Conservation (phyloP, 768 basidiomycete genomes). For the Pisolithus orientalis region DNA sequence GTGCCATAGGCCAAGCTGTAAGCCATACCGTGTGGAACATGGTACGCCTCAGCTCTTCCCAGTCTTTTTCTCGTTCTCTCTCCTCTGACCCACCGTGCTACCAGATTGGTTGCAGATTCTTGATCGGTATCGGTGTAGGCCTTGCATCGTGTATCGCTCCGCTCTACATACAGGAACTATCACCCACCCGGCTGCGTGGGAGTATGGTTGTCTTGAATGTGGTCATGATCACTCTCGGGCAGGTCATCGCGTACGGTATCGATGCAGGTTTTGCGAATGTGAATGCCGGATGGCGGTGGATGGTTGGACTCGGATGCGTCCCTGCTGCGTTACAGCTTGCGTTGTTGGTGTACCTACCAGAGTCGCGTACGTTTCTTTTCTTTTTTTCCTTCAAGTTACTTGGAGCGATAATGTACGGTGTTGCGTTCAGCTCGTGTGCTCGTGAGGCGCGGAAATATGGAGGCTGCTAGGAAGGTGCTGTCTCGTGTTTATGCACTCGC, state of each 20-base stretch:
- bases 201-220: conserved; percentile 80
- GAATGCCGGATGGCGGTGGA: conserved; percentile 71
- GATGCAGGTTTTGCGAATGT: conserved; percentile 59
- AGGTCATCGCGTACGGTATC: conserved; percentile 73
- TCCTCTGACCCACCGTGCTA: background rate
- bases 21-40: conserved; percentile 66
- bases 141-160: conserved; percentile 75
- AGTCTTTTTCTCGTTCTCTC: background rate
- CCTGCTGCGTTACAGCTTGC: conserved; percentile 61
- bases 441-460: conserved; percentile 47
- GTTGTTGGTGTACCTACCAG: conserved; percentile 62
- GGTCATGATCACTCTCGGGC: conserved; percentile 75
- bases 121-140: conserved; percentile 71
- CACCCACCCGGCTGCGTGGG: conserved; percentile 67
- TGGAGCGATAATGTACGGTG: background rate
- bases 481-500: conserved; percentile 66
- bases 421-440: conserved; percentile 50
- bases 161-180: conserved; percentile 79
- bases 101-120: conserved; percentile 65
- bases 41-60: conserved; percentile 31
- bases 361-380: conserved; percentile 55
- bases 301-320: conserved; percentile 71
- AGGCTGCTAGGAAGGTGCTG: conserved; percentile 48
- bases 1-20: conserved; percentile 66
- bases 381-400: background rate